Conservation (phyloP, 176 grass and related monocot genomes). For the Bromus sterilis region DNA sequence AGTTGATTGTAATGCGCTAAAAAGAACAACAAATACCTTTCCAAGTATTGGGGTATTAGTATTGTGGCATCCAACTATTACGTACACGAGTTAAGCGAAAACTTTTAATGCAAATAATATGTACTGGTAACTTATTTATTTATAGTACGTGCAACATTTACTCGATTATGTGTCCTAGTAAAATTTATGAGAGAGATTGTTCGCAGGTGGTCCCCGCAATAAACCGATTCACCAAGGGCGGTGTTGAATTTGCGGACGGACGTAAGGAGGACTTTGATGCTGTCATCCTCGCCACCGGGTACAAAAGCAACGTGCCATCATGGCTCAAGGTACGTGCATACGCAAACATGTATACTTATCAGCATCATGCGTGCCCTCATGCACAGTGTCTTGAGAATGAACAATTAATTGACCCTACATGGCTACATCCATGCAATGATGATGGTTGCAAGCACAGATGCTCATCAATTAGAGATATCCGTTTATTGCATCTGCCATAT, state of each 20-base stretch:
- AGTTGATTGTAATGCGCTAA: not conserved
- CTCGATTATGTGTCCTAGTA: not conserved
- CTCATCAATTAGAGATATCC: not conserved
- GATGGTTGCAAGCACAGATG: too few species aligned
- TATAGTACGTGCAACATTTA: not conserved
- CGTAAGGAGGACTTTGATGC: slow-evolving; percentile 51
- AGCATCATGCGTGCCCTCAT: not conserved
- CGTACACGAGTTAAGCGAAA: not conserved
- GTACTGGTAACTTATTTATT: not conserved
- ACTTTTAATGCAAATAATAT: too few species aligned
- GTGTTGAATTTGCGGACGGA: slow-evolving; percentile 56
- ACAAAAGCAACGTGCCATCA: slow-evolving; percentile 78
- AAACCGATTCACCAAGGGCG: slow-evolving; percentile 39
- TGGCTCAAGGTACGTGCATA: slow-evolving; percentile 76
- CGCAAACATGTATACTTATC: not conserved
- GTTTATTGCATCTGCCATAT: too few species aligned
- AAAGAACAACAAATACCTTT: not conserved
- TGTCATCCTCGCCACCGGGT: slow-evolving; percentile 81
- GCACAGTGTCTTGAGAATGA: not conserved
- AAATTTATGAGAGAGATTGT: slow-evolving; percentile 6
- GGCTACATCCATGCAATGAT: not conserved
- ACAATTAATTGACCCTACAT: not conserved
- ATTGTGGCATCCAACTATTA: not conserved
- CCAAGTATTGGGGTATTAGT: not conserved
- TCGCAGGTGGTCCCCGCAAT: slow-evolving; percentile 78